A percentile compares a stretch with the other conserved stretches of the same genome.
phyloP scores from a whole-genome alignment of 495 filamentous ascomycete genomes.

The Aspergillus hancockii region DNA sequence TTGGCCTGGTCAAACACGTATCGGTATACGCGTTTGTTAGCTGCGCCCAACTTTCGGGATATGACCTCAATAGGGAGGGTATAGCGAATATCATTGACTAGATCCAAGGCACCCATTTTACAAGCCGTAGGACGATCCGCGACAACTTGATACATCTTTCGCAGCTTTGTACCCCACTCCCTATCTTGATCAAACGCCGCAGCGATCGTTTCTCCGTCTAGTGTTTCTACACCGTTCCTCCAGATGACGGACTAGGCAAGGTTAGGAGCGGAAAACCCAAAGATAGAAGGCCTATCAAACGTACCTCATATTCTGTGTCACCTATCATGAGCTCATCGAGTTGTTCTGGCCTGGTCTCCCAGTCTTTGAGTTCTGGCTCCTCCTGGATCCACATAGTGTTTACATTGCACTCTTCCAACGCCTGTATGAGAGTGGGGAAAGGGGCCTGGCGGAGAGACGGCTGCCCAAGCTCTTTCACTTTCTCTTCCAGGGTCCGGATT shows the following conservation, averaged over 20 bases:
- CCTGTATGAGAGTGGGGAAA: slow-evolving; percentile 28
- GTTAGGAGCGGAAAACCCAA: background rate
- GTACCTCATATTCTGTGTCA: slow-evolving; percentile 42
- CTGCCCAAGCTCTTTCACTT: slow-evolving; percentile 31
- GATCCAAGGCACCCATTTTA: slow-evolving; percentile 38
- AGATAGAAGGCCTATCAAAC: background rate
- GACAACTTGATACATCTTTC: slow-evolving; percentile 40
- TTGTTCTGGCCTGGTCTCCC: slow-evolving; percentile 35
- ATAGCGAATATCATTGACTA: slow-evolving; percentile 39
- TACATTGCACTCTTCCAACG: slow-evolving; percentile 37
- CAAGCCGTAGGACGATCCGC: slow-evolving; percentile 38
- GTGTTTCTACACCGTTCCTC: slow-evolving; percentile 40
- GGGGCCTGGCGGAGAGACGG: slow-evolving; percentile 30
- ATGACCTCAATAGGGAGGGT: slow-evolving; percentile 37
- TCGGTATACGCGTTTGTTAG: slow-evolving; percentile 35
- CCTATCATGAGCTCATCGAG: slow-evolving; percentile 44
- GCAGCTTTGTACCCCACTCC: slow-evolving; percentile 32
- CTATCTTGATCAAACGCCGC: slow-evolving; percentile 33
- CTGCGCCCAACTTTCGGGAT: slow-evolving; percentile 29
- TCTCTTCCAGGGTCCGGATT: slow-evolving; percentile 30
- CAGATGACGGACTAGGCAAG: slow-evolving; percentile 38
- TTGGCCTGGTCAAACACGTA: slow-evolving; percentile 46
- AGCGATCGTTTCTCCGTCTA: slow-evolving; percentile 31
- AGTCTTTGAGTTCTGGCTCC: slow-evolving; percentile 31
- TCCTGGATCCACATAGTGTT: slow-evolving; percentile 45